Evolutionary conservation across 1,284 basidiomycete species (phyloP).

Genomic region (Apiotrichum brassicae): DNA sequence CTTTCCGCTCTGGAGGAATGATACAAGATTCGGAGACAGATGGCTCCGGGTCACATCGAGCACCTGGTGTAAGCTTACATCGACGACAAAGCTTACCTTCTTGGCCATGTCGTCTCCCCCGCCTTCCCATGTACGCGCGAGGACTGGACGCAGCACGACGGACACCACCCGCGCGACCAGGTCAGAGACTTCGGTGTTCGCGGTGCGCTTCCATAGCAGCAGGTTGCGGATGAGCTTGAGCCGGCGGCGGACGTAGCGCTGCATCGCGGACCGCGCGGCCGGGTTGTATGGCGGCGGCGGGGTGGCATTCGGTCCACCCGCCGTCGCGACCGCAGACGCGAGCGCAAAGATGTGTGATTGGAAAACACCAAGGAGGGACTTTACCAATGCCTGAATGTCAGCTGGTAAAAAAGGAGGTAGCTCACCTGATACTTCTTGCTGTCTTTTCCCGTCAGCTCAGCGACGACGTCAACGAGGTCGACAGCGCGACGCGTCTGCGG

Average conservation of each 20-base stretch:
- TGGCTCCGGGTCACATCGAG: conserved; percentile 12
- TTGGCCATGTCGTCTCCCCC: conserved; percentile 62
- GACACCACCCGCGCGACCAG: conserved; percentile 58
- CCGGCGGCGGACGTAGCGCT: conserved; percentile 61
- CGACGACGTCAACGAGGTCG: conserved; percentile 73
- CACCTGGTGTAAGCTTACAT: conserved; percentile 16
- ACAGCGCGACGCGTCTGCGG: conserved; percentile 59
- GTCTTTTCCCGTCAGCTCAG: conserved; percentile 63
- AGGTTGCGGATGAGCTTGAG: conserved; percentile 69
- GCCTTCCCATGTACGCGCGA: conserved; percentile 76
- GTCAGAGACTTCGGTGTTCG: conserved; percentile 57
- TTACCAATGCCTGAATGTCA: conserved; percentile 57
- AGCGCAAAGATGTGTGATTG: conserved; percentile 54
- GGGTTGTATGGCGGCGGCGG: conserved; percentile 63
- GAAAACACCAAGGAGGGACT: conserved; percentile 59
- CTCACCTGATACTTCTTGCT: conserved; percentile 61
- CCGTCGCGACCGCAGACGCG: conserved; percentile 46
- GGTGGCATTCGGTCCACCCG: conserved; percentile 32
- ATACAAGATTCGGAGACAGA: conserved; percentile 27
- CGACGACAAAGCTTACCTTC: conserved; percentile 51
- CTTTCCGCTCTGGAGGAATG: conserved; percentile 26
- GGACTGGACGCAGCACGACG: conserved; percentile 60
- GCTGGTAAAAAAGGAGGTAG: not conserved
- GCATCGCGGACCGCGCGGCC: conserved; percentile 63
- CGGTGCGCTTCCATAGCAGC: conserved; percentile 66